A percentile compares a stretch with the other conserved stretches of the same genome.
phyloP scores from a whole-genome alignment of 345 rosid genomes.

The Gossypium sturtianum region DNA sequence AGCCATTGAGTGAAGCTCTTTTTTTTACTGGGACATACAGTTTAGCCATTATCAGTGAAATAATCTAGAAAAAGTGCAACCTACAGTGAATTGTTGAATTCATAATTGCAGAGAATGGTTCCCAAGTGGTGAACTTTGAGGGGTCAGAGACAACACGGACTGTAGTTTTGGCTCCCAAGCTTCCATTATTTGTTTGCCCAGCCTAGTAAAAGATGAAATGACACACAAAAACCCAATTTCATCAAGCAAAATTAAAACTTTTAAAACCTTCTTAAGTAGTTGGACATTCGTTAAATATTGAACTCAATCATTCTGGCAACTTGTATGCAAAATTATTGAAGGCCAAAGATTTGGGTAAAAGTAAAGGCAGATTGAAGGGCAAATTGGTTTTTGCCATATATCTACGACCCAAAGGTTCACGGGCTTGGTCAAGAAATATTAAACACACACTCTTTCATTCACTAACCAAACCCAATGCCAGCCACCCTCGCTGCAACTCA shows the following conservation, averaged over 20 bases:
- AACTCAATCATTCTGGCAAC: conserved; percentile 2
- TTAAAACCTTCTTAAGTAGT: too few species aligned
- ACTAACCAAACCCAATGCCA: neutral
- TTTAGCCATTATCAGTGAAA: too few species aligned
- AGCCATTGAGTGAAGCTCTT: too few species aligned
- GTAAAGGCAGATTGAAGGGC: conserved; percentile 7
- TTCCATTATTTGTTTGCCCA: too few species aligned
- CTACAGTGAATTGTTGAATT: too few species aligned
- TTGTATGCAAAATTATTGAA: neutral
- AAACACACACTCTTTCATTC: conserved; percentile 9
- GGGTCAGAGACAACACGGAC: too few species aligned
- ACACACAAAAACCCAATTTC: neutral
- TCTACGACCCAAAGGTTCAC: conserved; percentile 17
- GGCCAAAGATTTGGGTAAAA: neutral
- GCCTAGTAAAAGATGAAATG: too few species aligned
- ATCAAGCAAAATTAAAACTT: neutral
- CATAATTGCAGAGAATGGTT: too few species aligned
- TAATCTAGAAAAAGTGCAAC: too few species aligned
- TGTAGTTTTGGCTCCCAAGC: too few species aligned
- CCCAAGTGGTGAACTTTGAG: too few species aligned
- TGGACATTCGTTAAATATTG: neutral
- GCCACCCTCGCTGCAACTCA: neutral
- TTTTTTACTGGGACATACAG: too few species aligned
- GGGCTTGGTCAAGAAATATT: conserved; percentile 17
- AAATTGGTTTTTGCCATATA: neutral